Percentiles rank a stretch among this genome's conserved stretches.
phyloP scores from a whole-genome alignment of 495 filamentous ascomycete genomes.

The Aspergillus nidulans region DNA sequence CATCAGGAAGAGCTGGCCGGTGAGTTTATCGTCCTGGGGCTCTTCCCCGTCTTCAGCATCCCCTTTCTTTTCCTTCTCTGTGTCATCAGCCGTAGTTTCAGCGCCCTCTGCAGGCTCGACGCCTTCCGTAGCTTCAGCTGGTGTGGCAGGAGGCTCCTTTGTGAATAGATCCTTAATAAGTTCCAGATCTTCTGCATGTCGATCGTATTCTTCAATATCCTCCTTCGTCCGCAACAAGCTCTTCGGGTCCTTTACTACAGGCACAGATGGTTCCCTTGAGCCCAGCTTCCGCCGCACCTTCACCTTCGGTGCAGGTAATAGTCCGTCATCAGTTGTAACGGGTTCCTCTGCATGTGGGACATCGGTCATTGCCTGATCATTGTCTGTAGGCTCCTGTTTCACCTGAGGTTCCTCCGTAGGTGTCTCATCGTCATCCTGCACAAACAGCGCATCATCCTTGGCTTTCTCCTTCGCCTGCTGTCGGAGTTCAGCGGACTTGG shows the following conservation, averaged over 20 bases:
- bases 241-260: conserved; percentile 28
- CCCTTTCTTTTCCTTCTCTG: conserved; percentile 11
- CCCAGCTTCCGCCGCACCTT: conserved; percentile 36
- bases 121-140: conserved; percentile 1
- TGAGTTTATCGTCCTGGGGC: conserved; percentile 25
- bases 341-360: conserved; percentile 24
- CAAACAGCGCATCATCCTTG: conserved; percentile 25
- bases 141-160: conserved; percentile 17
- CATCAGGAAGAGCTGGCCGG: conserved; percentile 48
- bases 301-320: conserved; percentile 35
- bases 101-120: conserved; percentile 13
- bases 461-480: conserved; percentile 32
- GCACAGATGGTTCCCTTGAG: conserved; percentile 16
- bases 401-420: conserved; percentile 23
- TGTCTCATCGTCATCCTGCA: conserved; percentile 25
- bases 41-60: conserved; percentile 25
- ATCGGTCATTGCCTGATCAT: conserved; percentile 36
- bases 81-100: conserved; percentile 2
- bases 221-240: conserved; percentile 41
- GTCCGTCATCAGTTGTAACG: conserved; percentile 29
- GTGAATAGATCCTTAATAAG: conserved; percentile 33
- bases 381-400: conserved; percentile 44
- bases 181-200: conserved; percentile 38
- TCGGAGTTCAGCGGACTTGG: conserved; percentile 39
- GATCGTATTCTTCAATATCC: conserved; percentile 45